These are phyloP conservation scores for Ceratocystiopsis sp. DNA, from an alignment of 2,329 filamentous ascomycete genomes.

Conservation along the genomic window DNA sequence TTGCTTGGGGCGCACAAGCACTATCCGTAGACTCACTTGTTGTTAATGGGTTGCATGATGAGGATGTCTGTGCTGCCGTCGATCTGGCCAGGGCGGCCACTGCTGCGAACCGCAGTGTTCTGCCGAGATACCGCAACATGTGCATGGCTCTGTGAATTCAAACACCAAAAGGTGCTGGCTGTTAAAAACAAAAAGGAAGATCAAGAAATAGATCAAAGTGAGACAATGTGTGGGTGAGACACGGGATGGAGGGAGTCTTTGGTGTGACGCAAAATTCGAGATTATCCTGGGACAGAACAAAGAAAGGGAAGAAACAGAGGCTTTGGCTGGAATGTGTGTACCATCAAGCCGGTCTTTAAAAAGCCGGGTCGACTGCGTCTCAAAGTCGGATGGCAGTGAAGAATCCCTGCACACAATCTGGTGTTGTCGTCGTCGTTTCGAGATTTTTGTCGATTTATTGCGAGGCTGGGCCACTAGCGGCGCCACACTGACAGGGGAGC, in stretches of 20 bases:
- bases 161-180: conserved; percentile 9
- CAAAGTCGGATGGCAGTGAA: too few relatives aligned
- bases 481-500: too few relatives aligned
- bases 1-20: background rate
- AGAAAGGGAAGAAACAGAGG: too few relatives aligned
- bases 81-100: conserved; percentile 7
- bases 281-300: too few relatives aligned
- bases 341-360: too few relatives aligned
- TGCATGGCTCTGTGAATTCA: conserved; percentile 9
- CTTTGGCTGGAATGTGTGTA: too few relatives aligned
- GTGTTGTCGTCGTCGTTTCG: too few relatives aligned
- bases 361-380: too few relatives aligned
- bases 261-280: too few relatives aligned
- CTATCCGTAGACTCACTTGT: conserved; percentile 1
- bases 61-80: conserved; percentile 16
- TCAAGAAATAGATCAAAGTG: background rate
- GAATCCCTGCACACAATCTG: too few relatives aligned
- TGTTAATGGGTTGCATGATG: conserved; percentile 8
- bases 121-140: background rate
- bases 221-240: background rate
- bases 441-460: too few relatives aligned
- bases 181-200: background rate
- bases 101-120: conserved; percentile 1
- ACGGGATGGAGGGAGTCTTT: background rate
- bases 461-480: too few relatives aligned